Evolutionary conservation across 2,329 filamentous ascomycete species (phyloP).

Genomic region (Hymenotorrendiella dingleyae): DNA sequence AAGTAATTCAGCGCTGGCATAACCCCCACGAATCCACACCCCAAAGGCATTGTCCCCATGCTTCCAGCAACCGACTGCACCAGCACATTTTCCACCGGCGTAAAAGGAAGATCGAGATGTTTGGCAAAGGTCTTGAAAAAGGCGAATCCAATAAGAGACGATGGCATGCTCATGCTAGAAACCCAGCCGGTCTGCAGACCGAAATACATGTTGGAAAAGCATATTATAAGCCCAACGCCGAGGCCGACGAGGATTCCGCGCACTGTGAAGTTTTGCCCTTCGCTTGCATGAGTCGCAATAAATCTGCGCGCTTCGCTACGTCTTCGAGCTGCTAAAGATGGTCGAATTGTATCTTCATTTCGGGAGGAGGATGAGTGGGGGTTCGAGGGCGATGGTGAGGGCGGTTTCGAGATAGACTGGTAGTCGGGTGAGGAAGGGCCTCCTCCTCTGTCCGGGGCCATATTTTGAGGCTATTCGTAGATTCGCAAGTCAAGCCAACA

Average conservation of each 20-base stretch:
- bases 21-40: constrained; percentile 92
- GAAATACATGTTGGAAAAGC: constrained; percentile 98
- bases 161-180: constrained; percentile 93
- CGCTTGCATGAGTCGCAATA: constrained; percentile 26
- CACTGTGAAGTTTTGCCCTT: constrained; percentile 69
- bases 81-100: constrained; percentile 91
- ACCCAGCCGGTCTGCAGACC: constrained; percentile 84
- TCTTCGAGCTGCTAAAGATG: constrained; percentile 11
- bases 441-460: constrained; percentile 6
- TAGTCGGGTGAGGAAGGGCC: constrained; percentile 2
- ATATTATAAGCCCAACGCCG: constrained; percentile 81
- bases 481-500: too few species aligned
- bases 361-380: constrained; percentile 2
- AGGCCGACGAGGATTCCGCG: constrained; percentile 77
- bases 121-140: constrained; percentile 77
- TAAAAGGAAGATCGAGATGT: constrained; percentile 74
- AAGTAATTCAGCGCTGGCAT: constrained; percentile 89
- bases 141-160: constrained; percentile 88
- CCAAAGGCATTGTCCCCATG: constrained; percentile 94
- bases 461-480: too few species aligned
- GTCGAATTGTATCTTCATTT: constrained; percentile 1
- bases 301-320: constrained; percentile 26
- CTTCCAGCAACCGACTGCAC: constrained; percentile 93
- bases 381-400: too few species aligned
- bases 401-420: constrained; percentile 8